Evolutionary conservation across 2,329 filamentous ascomycete species (phyloP).

Genomic region (Trichophyton mentagrophytes): DNA sequence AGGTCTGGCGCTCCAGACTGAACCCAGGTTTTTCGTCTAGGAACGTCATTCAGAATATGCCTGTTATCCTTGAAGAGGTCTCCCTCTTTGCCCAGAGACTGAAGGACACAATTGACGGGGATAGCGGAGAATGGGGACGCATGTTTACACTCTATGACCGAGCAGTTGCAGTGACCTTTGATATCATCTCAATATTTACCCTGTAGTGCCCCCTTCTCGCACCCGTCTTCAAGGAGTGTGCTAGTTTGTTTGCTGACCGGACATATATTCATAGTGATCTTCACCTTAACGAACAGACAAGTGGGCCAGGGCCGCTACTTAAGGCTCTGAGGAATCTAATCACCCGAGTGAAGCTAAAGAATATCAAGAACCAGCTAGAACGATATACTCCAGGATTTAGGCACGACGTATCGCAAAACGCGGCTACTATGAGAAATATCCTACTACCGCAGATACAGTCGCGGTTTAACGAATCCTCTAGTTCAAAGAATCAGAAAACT

Average conservation of each 20-base stretch:
- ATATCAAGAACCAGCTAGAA: background rate
- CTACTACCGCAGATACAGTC: background rate
- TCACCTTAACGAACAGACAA: background rate
- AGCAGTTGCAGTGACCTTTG: background rate
- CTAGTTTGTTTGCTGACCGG: background rate
- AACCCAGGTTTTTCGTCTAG: background rate
- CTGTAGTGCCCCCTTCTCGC: background rate
- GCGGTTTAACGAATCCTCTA: background rate
- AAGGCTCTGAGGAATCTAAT: background rate
- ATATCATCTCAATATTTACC: background rate
- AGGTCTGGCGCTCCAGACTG: constrained; percentile 1
- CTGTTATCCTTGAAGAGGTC: background rate
- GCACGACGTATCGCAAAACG: background rate
- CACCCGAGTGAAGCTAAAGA: constrained; percentile 4
- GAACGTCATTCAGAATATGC: background rate
- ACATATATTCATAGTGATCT: background rate
- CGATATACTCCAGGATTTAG: background rate
- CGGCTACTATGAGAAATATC: background rate
- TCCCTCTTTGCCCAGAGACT: background rate
- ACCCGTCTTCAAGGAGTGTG: background rate
- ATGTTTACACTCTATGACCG: background rate
- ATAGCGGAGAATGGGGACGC: background rate
- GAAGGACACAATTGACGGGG: background rate
- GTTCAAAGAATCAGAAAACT: constrained; percentile 1
- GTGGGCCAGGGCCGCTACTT: background rate